phyloP scores from a whole-genome alignment of 2,329 filamentous ascomycete species.

The Fusarium neocosmosporiellum region DNA sequence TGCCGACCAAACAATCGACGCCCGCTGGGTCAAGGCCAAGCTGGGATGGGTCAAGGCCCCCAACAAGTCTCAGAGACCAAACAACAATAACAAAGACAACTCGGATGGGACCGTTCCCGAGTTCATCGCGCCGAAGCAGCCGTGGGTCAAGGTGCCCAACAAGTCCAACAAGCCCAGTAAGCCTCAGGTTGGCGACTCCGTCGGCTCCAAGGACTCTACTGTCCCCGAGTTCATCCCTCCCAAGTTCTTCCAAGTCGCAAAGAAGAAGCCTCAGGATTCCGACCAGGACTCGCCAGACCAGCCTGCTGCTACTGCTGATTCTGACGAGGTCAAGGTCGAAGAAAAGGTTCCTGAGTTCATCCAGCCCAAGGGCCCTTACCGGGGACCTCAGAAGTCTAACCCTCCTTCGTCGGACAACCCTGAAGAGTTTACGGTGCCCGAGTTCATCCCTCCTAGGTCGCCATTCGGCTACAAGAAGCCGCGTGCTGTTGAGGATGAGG shows the following conservation, averaged over 20 bases:
- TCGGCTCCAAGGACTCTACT: not conserved
- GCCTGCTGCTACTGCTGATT: not conserved
- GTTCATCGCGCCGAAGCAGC: constrained; percentile 33
- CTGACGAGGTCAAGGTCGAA: not conserved
- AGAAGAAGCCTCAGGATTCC: not conserved
- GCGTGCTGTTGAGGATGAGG: constrained; percentile 10
- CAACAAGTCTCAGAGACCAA: constrained; percentile 2
- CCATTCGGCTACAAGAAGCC: not conserved
- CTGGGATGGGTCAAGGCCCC: constrained; percentile 21
- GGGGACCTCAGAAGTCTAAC: constrained; percentile 8
- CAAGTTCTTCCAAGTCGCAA: not conserved
- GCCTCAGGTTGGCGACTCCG: not conserved
- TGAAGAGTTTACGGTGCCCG: not conserved
- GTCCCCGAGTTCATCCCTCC: not conserved
- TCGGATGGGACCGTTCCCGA: constrained; percentile 12
- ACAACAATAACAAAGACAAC: not conserved
- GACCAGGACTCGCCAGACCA: not conserved
- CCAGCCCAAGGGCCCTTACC: constrained; percentile 24
- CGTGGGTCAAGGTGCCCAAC: constrained; percentile 25
- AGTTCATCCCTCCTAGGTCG: not conserved
- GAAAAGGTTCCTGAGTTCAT: not conserved
- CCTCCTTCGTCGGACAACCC: not conserved
- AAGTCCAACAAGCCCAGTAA: not conserved
- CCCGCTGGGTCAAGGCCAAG: constrained; percentile 29
- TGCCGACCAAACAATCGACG: constrained; percentile 6